These are phyloP conservation scores for Solanum sejunctum DNA, from an alignment of 257 asterid species.

Conservation along the genomic window DNA sequence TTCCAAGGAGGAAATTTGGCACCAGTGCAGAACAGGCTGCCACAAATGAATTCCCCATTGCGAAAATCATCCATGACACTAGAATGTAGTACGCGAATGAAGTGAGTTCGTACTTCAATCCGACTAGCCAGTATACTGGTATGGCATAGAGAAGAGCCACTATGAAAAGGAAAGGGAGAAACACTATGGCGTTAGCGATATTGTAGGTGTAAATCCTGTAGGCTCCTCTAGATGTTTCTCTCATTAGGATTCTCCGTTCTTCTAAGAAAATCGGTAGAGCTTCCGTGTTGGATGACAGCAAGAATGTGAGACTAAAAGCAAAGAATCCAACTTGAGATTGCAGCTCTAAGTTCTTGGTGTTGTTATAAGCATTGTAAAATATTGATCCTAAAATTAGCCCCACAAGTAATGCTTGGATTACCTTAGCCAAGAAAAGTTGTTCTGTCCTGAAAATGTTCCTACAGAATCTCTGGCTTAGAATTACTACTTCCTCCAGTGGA, in stretches of 20 bases:
- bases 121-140: slow-evolving; percentile 66
- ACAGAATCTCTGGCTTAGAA: slow-evolving; percentile 47
- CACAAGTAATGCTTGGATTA: slow-evolving; percentile 42
- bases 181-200: slow-evolving; percentile 50
- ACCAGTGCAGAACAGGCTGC: slow-evolving; percentile 52
- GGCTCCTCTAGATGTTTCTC: slow-evolving; percentile 71
- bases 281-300: slow-evolving; percentile 74
- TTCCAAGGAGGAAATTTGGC: slow-evolving; percentile 53
- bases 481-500: slow-evolving; percentile 28
- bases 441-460: slow-evolving; percentile 51
- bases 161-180: slow-evolving; percentile 51
- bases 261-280: slow-evolving; percentile 76
- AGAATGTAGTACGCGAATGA: slow-evolving; percentile 46
- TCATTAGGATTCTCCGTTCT: slow-evolving; percentile 48
- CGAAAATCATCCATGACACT: slow-evolving; percentile 49
- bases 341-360: slow-evolving; percentile 18
- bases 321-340: slow-evolving; percentile 65
- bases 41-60: slow-evolving; percentile 61
- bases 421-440: slow-evolving; percentile 46
- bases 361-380: slow-evolving; percentile 28
- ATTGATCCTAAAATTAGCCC: slow-evolving; percentile 63
- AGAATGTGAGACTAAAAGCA: slow-evolving; percentile 56
- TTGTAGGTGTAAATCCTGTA: slow-evolving; percentile 62
- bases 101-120: slow-evolving; percentile 23
- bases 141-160: slow-evolving; percentile 43